Conservation (phyloP, 768 basidiomycete genomes). For the Termitomyces heimii region DNA sequence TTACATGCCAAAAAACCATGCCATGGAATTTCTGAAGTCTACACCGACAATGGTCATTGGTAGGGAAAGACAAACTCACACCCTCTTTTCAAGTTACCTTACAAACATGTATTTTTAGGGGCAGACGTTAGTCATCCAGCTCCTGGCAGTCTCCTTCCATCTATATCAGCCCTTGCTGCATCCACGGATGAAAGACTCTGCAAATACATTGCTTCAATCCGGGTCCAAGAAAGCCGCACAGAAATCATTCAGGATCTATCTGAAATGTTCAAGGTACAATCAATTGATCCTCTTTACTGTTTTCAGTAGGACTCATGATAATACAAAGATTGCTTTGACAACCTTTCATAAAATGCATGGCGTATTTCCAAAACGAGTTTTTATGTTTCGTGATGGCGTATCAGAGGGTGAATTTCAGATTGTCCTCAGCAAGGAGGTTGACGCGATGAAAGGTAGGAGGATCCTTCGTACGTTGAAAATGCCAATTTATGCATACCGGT, state of each 20-base stretch:
- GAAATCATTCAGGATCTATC: constrained; percentile 33
- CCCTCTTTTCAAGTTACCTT: not conserved
- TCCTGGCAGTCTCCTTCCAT: constrained; percentile 18
- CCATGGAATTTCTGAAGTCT: constrained; percentile 25
- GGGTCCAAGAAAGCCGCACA: constrained; percentile 20
- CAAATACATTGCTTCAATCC: constrained; percentile 50
- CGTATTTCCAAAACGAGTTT: constrained; percentile 12
- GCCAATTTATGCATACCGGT: not conserved
- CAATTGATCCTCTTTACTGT: not conserved
- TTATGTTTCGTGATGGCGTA: constrained; percentile 26
- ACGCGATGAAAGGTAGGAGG: constrained; percentile 13
- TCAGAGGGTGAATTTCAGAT: constrained; percentile 26
- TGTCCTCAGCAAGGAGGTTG: constrained; percentile 16
- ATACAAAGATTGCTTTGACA: constrained; percentile 8
- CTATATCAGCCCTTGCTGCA: constrained; percentile 36
- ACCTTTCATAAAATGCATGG: constrained; percentile 6
- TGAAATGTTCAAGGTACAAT: constrained; percentile 42
- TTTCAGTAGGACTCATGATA: not conserved
- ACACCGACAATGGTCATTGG: constrained; percentile 58
- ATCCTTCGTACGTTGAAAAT: not conserved
- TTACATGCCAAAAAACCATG: constrained; percentile 36
- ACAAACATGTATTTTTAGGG: constrained; percentile 13
- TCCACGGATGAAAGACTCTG: constrained; percentile 47
- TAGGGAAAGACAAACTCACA: not conserved
- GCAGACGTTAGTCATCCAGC: constrained; percentile 23